Evolutionary conservation across 2,329 filamentous ascomycete genomes (phyloP).

Genomic region (Magnaporthiopsis rhizophila): DNA sequence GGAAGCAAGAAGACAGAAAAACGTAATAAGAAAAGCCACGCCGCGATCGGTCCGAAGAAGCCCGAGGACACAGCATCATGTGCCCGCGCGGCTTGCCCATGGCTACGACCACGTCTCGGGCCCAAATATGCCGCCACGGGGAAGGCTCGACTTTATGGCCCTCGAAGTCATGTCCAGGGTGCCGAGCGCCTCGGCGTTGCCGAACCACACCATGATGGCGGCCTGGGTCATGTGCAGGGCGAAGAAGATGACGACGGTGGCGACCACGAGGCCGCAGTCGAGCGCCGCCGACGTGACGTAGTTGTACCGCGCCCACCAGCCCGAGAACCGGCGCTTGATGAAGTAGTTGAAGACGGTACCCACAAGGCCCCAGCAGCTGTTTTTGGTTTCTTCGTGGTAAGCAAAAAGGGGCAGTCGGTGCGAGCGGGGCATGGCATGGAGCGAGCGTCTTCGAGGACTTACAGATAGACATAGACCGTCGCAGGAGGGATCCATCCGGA

Average conservation of each 20-base stretch:
- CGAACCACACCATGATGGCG: slow-evolving; percentile 53
- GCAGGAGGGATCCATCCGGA: slow-evolving; percentile 58
- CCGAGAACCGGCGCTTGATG: slow-evolving; percentile 55
- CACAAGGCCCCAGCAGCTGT: slow-evolving; percentile 53
- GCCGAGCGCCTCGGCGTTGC: slow-evolving; percentile 29
- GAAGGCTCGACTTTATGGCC: not conserved
- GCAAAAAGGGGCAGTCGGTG: not conserved
- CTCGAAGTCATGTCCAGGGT: slow-evolving; percentile 1
- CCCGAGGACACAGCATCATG: not conserved
- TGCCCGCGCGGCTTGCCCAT: not conserved
- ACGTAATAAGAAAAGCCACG: not conserved
- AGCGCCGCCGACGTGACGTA: slow-evolving; percentile 66
- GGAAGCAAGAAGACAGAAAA: not conserved
- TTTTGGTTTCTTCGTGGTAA: slow-evolving; percentile 2
- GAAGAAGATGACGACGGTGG: slow-evolving; percentile 63
- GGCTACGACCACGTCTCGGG: not conserved
- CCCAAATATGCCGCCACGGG: slow-evolving; percentile 1
- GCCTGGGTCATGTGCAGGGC: slow-evolving; percentile 53
- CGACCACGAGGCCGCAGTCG: slow-evolving; percentile 59
- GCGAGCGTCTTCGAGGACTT: not conserved
- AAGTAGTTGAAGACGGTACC: slow-evolving; percentile 62
- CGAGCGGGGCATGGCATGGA: too few relatives aligned
- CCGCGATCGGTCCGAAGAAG: not conserved
- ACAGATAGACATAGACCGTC: slow-evolving; percentile 60
- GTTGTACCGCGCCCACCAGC: slow-evolving; percentile 75